Evolutionary conservation across 192 early-diverging fungal genomes (phyloP).

Genomic region (Diversispora epigaea): DNA sequence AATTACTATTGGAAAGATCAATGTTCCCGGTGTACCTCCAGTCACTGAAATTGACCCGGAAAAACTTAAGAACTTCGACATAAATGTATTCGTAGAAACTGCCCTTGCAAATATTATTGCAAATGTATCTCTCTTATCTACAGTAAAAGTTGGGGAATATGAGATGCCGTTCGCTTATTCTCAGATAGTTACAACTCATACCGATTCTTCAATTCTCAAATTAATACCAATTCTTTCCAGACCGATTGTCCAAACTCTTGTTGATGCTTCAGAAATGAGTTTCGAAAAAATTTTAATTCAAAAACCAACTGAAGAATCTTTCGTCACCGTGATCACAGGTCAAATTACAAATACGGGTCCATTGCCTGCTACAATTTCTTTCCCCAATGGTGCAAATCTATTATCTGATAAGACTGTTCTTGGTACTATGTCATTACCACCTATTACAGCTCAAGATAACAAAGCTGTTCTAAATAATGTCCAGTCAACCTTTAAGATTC

Average conservation of each 20-base stretch:
- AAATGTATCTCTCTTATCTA: constrained; percentile 47
- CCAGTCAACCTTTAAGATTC: constrained; percentile 40
- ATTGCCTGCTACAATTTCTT: constrained; percentile 40
- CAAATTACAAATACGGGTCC: constrained; percentile 42
- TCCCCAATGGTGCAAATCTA: constrained; percentile 41
- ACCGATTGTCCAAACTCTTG: constrained; percentile 57
- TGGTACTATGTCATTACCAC: constrained; percentile 50
- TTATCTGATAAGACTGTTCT: constrained; percentile 41
- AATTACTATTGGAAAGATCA: constrained; percentile 23
- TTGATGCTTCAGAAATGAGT: constrained; percentile 36
- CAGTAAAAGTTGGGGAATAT: constrained; percentile 53
- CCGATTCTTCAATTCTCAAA: constrained; percentile 50
- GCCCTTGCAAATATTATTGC: constrained; percentile 50
- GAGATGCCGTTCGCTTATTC: constrained; percentile 39
- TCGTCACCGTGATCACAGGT: constrained; percentile 41
- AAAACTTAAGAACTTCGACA: constrained; percentile 49
- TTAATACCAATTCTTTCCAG: constrained; percentile 54
- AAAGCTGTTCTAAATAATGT: neutral
- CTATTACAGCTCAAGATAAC: constrained; percentile 30
- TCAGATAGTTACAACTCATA: constrained; percentile 46
- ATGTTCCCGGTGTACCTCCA: neutral
- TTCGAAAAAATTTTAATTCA: constrained; percentile 39
- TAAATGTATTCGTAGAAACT: constrained; percentile 45
- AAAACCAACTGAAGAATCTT: constrained; percentile 39
- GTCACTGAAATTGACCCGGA: constrained; percentile 11